Evolutionary conservation across 225 moss, liverwort and hornwort species (phyloP).

Genomic region (Physcomitrium patens): DNA sequence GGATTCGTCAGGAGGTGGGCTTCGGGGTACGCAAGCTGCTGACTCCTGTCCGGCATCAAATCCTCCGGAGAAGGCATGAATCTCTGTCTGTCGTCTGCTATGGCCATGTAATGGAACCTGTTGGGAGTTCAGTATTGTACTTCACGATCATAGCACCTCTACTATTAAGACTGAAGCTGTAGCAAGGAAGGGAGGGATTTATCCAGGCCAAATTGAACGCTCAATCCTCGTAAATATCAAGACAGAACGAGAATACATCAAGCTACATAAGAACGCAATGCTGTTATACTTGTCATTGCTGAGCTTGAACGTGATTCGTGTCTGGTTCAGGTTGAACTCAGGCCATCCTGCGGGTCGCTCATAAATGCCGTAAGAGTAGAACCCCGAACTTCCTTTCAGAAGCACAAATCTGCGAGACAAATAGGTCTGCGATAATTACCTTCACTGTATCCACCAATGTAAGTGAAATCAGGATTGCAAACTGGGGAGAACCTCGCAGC

Average conservation of each 20-base stretch:
- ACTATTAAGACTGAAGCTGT: too few species aligned
- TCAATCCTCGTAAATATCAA: background rate
- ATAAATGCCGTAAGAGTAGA: slow-evolving; percentile 83
- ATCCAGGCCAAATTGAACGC: background rate
- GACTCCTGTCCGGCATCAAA: slow-evolving; percentile 50
- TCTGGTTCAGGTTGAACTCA: slow-evolving; percentile 85
- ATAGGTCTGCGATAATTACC: background rate
- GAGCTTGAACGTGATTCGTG: slow-evolving; percentile 90
- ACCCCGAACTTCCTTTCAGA: slow-evolving; percentile 70
- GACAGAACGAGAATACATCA: background rate
- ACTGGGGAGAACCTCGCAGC: background rate
- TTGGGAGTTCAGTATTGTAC: background rate
- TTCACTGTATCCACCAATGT: background rate
- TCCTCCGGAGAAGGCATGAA: slow-evolving; percentile 83
- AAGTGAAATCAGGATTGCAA: background rate
- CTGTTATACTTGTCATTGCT: slow-evolving; percentile 69
- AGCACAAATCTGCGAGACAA: slow-evolving; percentile 68
- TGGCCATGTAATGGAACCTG: slow-evolving; percentile 87
- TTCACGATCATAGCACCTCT: too few species aligned
- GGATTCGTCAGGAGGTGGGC: slow-evolving; percentile 73
- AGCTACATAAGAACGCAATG: background rate
- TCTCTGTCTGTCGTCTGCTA: slow-evolving; percentile 76
- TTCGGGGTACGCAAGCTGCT: slow-evolving; percentile 82
- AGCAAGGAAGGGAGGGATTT: background rate
- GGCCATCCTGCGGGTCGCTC: slow-evolving; percentile 74